Conservation (phyloP, 306 rosid species). For the Vigna unguiculata region DNA sequence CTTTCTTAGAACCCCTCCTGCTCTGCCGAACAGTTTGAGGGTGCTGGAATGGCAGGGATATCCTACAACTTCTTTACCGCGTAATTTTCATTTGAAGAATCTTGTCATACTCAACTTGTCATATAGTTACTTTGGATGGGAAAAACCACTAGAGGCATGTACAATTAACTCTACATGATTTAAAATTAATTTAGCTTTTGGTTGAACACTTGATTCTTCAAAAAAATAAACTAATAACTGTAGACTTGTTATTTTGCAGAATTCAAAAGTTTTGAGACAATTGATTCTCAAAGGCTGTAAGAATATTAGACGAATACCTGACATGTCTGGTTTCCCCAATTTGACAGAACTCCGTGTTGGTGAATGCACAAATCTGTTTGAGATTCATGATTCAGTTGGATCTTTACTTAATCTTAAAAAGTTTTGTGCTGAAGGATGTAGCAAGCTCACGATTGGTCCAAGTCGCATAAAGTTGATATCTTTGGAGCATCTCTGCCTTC, state of each 20-base stretch:
- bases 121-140: background rate
- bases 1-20: background rate
- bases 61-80: slow-evolving; percentile 32
- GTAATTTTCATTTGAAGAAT: background rate
- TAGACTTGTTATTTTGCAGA: slow-evolving; percentile 4
- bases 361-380: background rate
- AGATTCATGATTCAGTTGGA: slow-evolving; percentile 26
- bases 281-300: background rate
- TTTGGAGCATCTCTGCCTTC: no score
- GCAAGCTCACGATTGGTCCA: background rate
- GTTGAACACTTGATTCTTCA: background rate
- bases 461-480: no score
- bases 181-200: no score
- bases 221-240: no score
- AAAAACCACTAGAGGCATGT: background rate
- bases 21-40: slow-evolving; percentile 22
- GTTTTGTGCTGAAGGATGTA: slow-evolving; percentile 28
- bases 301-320: background rate
- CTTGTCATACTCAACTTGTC: slow-evolving; percentile 27
- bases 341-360: background rate
- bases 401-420: background rate
- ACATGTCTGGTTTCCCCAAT: slow-evolving; percentile 4
- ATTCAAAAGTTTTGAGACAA: background rate
- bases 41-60: slow-evolving; percentile 26
- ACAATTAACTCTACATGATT: no score